phyloP scores from a whole-genome alignment of 805 yeast species.

The Spencermartinsiella europaea region DNA sequence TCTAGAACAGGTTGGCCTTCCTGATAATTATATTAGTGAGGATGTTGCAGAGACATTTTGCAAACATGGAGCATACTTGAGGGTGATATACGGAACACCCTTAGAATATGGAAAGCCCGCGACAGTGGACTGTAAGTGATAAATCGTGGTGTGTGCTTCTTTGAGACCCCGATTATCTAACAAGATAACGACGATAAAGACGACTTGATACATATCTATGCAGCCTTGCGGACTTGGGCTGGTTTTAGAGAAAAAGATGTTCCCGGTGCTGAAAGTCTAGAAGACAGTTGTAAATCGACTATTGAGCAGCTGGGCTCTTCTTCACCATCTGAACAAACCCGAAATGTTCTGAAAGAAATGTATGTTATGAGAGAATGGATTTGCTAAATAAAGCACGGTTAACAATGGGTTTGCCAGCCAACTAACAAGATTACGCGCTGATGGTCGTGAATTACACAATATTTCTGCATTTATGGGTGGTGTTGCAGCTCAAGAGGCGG shows the following conservation, averaged over 20 bases:
- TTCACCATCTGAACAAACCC: conserved; percentile 9
- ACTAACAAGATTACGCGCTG: conserved; percentile 21
- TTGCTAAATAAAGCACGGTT: not conserved
- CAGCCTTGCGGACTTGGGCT: conserved; percentile 23
- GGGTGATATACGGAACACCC: conserved; percentile 44
- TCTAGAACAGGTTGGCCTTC: conserved; percentile 28
- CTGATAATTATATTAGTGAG: conserved; percentile 30
- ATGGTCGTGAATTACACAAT: conserved; percentile 49
- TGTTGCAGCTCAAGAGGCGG: conserved; percentile 74
- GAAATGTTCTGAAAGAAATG: conserved; percentile 42
- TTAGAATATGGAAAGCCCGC: conserved; percentile 18
- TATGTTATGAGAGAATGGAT: conserved; percentile 22
- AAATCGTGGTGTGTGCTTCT: not conserved
- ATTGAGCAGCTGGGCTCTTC: conserved; percentile 12
- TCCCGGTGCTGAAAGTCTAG: not conserved
- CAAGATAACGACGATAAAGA: conserved; percentile 12
- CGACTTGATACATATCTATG: conserved; percentile 20
- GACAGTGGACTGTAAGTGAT: conserved; percentile 15
- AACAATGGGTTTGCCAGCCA: not conserved
- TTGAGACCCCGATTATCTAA: not conserved
- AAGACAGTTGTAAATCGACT: not conserved
- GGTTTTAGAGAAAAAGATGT: not conserved
- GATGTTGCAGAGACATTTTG: conserved; percentile 48
- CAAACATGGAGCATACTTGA: conserved; percentile 52
- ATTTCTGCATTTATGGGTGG: conserved; percentile 75